Conservation (phyloP, 495 filamentous ascomycete species). For the Podospora pseudopauciseta region DNA sequence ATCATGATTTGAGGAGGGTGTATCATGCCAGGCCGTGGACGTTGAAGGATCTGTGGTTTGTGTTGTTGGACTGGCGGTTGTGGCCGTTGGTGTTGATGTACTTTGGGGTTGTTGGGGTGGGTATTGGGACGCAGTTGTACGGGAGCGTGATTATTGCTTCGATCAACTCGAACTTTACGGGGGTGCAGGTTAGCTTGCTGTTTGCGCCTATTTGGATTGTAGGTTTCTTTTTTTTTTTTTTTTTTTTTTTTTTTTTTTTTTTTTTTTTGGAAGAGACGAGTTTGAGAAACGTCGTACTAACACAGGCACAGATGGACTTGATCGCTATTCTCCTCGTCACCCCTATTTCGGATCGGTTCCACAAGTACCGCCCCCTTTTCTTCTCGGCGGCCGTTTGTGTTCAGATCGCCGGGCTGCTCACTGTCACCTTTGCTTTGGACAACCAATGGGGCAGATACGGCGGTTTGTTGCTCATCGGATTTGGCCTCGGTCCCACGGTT, state of each 20-base stretch:
- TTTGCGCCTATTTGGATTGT: slow-evolving; percentile 91
- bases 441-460: slow-evolving; percentile 84
- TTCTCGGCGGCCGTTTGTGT: slow-evolving; percentile 69
- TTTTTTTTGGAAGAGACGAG: background rate
- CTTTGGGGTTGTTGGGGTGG: slow-evolving; percentile 89
- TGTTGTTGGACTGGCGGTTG: slow-evolving; percentile 79
- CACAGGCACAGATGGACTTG: slow-evolving; percentile 63
- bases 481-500: slow-evolving; percentile 86
- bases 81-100: slow-evolving; percentile 89
- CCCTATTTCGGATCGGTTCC: slow-evolving; percentile 83
- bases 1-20: slow-evolving; percentile 75
- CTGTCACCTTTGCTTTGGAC: slow-evolving; percentile 67
- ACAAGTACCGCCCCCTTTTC: slow-evolving; percentile 77
- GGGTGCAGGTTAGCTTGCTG: slow-evolving; percentile 73
- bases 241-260: background rate
- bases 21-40: slow-evolving; percentile 72
- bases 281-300: background rate
- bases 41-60: slow-evolving; percentile 58
- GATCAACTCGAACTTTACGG: slow-evolving; percentile 67
- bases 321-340: slow-evolving; percentile 83
- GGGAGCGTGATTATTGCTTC: slow-evolving; percentile 79
- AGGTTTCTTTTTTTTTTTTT: slow-evolving; percentile 30
- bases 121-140: slow-evolving; percentile 84
- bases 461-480: slow-evolving; percentile 84
- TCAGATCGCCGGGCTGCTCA: slow-evolving; percentile 78